Evolutionary conservation across 345 rosid species (phyloP), one percentile per base, ranked within the genome.

Genomic region (Iberis pinnata): DNA sequence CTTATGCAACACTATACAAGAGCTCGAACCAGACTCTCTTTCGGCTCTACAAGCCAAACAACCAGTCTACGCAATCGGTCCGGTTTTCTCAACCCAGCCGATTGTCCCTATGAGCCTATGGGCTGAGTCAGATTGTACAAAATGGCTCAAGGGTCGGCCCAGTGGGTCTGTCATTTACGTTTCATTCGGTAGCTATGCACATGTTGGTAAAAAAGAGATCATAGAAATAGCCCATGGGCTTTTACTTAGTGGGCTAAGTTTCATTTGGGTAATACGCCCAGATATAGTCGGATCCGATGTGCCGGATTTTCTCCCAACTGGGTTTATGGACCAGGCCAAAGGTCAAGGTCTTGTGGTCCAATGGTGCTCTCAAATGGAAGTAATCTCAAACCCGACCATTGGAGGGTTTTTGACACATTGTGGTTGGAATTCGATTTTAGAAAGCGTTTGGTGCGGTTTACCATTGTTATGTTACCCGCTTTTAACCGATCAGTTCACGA

Each of bases 321-420:
- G 77, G 33, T 83, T 56, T 46, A 8, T 14, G 45, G 70, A 76
- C 15, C 72, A 67, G 17, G 53, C 73, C 20, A 17, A 72, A 9
- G 77, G 70, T 44, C 77, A 56, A 35, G 69, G 70, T 25, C 41
- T 80, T 19, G 68, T 86, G 63, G 58, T 80, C 43, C 66, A 74
- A 0, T 86, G 95, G 86, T 83, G 90, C 38, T 43, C 56, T 43
- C 95, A 86, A 9, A 65, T 27, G 22, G 57, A 8, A 3, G 80
- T 76, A 18, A 19, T 86, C 63, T 43, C 73, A 24, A 79, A 83
- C 42, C 75, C 61, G 1, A 73, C 76, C 0, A 59, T 80, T 12
- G 86, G 95, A 61, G 95, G 80, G 29, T 79, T 86, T 69, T 49
- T 83, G 4, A 83, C 84, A 0, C 95, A 83, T 16, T 77, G 88